Base-by-base conservation (phyloP, 129 eudicot species). In the Arctium lappa region DNA sequence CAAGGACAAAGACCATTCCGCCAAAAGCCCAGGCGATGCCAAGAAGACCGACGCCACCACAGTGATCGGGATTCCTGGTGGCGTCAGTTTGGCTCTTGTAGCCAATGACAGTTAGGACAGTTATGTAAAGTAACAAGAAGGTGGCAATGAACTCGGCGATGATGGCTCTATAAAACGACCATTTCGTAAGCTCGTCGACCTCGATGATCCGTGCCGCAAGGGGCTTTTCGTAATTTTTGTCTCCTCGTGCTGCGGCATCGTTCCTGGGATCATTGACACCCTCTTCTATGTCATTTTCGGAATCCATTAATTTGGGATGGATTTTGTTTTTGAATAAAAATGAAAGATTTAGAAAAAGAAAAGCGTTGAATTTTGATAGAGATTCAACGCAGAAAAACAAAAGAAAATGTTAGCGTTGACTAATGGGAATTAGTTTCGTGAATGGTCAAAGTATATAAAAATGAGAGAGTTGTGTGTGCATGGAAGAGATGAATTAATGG, bases 11-110 rank as follows among this genome's bases (percentile, higher is more conserved):
- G 68, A 89, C 87, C 96, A 91, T 91, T 79, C 96, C 90, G 3
- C 91, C 93, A 65, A 91, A 91, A 73, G 89, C 92, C 97, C 97
- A 91, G 0, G 93, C 91, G 22, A 91, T 74, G 39, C 93, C 96
- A n/a, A 91, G 90, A 36, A 91, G 83, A 74, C 92, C 97, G 16
- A 91, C 90, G 5, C 97, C 90, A 4, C 90, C 92, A 53, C 93
- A 89, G 0, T 31, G 16, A 65, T 83, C 84, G 0, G 53, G 42
- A 65, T 65, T 70, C 16, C 18, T 69, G 60, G 74, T 77, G 13
- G 80, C 38, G 18, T 87, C 91, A 27, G 48, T 71, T 73, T 83
- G 93, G 79, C 88, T 84, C 85, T 84, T 89, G 91, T 91, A 85
- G 15, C 91, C 95, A 6, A 89, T 91, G 6, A 91, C 81, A 5